Evolutionary conservation across 805 yeast species (phyloP).

Genomic region (Candida adriatica): DNA sequence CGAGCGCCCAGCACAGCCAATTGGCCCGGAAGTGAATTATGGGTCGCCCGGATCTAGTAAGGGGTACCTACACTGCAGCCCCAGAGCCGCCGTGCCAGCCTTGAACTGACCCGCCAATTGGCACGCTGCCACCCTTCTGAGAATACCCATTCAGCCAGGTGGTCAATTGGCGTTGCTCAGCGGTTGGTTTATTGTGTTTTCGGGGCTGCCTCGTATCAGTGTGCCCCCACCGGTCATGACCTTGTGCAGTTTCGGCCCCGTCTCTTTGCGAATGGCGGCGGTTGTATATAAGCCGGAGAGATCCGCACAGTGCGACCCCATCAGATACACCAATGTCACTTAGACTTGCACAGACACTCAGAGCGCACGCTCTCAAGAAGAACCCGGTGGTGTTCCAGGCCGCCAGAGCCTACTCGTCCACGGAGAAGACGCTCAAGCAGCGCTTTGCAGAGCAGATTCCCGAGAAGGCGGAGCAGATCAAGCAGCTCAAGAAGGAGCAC

Average conservation of each 20-base stretch:
- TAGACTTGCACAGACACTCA: conserved; percentile 12
- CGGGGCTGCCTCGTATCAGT: no score
- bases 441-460: conserved; percentile 91
- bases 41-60: no score
- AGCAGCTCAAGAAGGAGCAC: conserved; percentile 71
- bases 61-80: no score
- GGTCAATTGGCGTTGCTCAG: no score
- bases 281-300: conserved; percentile 1
- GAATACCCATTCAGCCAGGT: no score
- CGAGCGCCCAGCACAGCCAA: no score
- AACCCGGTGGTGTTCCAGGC: conserved; percentile 9
- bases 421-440: conserved; percentile 75
- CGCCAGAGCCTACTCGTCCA: conserved; percentile 22
- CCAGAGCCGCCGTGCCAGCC: neutral
- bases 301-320: neutral
- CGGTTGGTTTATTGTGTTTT: no score
- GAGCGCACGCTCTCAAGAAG: conserved; percentile 11
- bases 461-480: conserved; percentile 85
- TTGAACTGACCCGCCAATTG: neutral
- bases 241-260: conserved; percentile 13
- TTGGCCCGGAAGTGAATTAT: no score
- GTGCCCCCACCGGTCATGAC: conserved; percentile 6
- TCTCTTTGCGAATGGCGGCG: conserved; percentile 6
- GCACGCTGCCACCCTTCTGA: no score
- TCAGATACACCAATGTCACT: conserved; percentile 9